Percentiles rank a stretch among this genome's conserved stretches.
These are phyloP conservation scores for Curvularia lunata DNA, from an alignment of 2,329 filamentous ascomycete genomes.

Conservation along the genomic window DNA sequence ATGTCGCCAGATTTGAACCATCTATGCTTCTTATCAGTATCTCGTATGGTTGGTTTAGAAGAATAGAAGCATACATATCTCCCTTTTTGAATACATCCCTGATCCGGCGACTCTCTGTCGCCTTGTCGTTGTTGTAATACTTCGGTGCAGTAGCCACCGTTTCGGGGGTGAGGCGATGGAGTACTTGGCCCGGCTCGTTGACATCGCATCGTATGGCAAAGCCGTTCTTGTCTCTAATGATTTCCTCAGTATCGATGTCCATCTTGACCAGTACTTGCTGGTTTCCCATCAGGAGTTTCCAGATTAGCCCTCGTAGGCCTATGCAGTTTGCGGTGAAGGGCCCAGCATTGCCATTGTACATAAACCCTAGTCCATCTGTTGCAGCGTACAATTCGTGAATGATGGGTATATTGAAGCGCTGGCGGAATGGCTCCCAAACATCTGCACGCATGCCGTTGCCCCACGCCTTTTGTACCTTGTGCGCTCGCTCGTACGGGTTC, in stretches of 20 bases:
- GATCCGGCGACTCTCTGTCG: conserved; percentile 41
- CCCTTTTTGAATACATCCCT: conserved; percentile 48
- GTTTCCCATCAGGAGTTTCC: conserved; percentile 39
- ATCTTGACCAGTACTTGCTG: conserved; percentile 46
- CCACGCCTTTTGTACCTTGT: conserved; percentile 46
- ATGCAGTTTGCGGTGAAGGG: conserved; percentile 45
- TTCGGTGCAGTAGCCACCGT: conserved; percentile 29
- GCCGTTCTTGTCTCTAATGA: conserved; percentile 44
- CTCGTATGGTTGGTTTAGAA: not conserved
- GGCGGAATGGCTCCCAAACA: conserved; percentile 50
- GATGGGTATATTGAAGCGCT: conserved; percentile 48
- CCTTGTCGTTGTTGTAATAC: conserved; percentile 47
- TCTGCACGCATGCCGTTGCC: conserved; percentile 53
- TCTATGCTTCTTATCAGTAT: conserved; percentile 19
- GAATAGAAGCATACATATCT: conserved; percentile 40
- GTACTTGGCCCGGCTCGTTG: conserved; percentile 46
- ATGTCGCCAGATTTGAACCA: conserved; percentile 51
- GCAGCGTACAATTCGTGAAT: conserved; percentile 52
- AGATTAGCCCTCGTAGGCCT: conserved; percentile 44
- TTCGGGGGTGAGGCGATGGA: conserved; percentile 42
- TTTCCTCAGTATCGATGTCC: conserved; percentile 49
- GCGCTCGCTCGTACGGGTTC: conserved; percentile 40
- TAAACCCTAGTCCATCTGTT: conserved; percentile 47
- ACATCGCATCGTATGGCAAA: conserved; percentile 42
- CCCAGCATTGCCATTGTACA: conserved; percentile 43